Evolutionary conservation across 2,329 filamentous ascomycete species (phyloP).

Genomic region (Pestalotiopsis sp.): DNA sequence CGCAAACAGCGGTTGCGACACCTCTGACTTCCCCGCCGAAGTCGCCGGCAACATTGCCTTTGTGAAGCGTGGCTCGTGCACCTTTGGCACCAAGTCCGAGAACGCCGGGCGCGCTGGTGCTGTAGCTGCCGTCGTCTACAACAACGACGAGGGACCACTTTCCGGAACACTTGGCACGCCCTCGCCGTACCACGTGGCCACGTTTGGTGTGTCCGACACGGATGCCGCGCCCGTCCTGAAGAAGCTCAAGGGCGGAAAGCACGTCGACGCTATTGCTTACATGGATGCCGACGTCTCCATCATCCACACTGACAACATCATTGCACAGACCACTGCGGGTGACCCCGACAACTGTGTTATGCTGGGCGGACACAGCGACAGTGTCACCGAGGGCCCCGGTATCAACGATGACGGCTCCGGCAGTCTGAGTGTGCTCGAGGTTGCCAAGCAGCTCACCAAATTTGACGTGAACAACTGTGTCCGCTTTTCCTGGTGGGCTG

Average conservation of each 20-base stretch:
- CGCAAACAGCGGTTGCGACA: slow-evolving; percentile 63
- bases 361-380: slow-evolving; percentile 67
- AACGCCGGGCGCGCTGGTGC: slow-evolving; percentile 72
- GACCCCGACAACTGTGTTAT: slow-evolving; percentile 67
- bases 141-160: slow-evolving; percentile 65
- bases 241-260: slow-evolving; percentile 53
- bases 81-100: slow-evolving; percentile 72
- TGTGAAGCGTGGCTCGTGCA: slow-evolving; percentile 69
- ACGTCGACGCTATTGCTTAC: slow-evolving; percentile 58
- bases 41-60: slow-evolving; percentile 69
- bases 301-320: slow-evolving; percentile 60
- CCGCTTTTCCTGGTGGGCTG: slow-evolving; percentile 70
- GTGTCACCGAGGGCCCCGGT: slow-evolving; percentile 65
- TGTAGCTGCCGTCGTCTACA: slow-evolving; percentile 72
- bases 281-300: slow-evolving; percentile 59
- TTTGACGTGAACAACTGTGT: slow-evolving; percentile 67
- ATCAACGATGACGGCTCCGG: slow-evolving; percentile 82
- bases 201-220: slow-evolving; percentile 65
- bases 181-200: slow-evolving; percentile 62
- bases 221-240: slow-evolving; percentile 60
- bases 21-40: slow-evolving; percentile 62
- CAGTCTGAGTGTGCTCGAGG: slow-evolving; percentile 62
- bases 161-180: slow-evolving; percentile 71
- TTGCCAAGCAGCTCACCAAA: slow-evolving; percentile 60
- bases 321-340: slow-evolving; percentile 61